Evolutionary conservation across 768 basidiomycete species (phyloP).

Genomic region (Glaciozyma antarctica): DNA sequence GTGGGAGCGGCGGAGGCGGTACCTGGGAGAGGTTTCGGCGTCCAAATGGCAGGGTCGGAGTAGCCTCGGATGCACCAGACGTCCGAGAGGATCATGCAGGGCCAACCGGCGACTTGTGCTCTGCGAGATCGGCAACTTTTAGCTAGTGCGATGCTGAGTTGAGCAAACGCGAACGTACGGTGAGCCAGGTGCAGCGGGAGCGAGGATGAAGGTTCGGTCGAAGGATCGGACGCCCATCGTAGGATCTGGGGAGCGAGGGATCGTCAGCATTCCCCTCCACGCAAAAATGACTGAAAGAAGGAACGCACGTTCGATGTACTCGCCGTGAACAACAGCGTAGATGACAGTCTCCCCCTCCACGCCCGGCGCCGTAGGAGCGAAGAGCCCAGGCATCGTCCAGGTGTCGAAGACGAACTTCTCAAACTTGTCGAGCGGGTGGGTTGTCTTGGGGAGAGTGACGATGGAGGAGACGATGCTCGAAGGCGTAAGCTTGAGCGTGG

Average conservation of each 20-base stretch:
- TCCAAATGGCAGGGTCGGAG: constrained; percentile 71
- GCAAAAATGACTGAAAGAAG: background rate
- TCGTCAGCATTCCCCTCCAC: background rate
- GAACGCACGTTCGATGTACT: constrained; percentile 75
- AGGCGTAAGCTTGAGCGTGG: constrained; percentile 61
- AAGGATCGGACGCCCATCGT: constrained; percentile 78
- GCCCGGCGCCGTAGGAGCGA: constrained; percentile 43
- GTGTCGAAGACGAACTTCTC: constrained; percentile 82
- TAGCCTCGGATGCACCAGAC: constrained; percentile 73
- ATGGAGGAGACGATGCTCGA: constrained; percentile 57
- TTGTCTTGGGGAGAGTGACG: constrained; percentile 59
- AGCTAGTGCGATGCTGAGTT: background rate
- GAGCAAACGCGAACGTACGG: constrained; percentile 49
- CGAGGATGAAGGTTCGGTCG: constrained; percentile 80
- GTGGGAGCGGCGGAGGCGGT: constrained; percentile 38
- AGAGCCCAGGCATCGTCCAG: constrained; percentile 47
- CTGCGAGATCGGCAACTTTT: constrained; percentile 40
- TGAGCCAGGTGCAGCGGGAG: constrained; percentile 69
- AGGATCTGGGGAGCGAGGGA: constrained; percentile 46
- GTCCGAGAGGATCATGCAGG: constrained; percentile 80
- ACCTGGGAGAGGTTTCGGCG: constrained; percentile 40
- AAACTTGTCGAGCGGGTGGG: constrained; percentile 68
- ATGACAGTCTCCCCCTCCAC: constrained; percentile 44
- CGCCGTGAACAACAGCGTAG: constrained; percentile 70
- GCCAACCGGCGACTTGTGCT: constrained; percentile 77